A percentile compares a stretch with the other conserved stretches of the same genome.
Evolutionary conservation across 2,329 filamentous ascomycete genomes (phyloP).

Genomic region (Periconia sp.): DNA sequence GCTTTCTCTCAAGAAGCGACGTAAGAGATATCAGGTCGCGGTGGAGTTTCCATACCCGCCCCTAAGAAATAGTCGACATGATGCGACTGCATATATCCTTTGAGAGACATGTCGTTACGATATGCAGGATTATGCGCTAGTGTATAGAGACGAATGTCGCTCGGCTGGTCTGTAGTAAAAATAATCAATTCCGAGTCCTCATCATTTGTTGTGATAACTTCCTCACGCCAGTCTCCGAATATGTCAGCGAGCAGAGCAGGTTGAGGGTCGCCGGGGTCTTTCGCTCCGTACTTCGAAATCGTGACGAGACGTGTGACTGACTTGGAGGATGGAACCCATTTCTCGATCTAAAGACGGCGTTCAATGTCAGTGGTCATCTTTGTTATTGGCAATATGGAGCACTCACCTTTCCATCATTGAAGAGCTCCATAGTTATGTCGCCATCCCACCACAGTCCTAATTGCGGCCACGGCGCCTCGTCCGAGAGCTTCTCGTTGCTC

Average conservation of each 20-base stretch:
- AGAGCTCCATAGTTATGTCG: slow-evolving; percentile 18
- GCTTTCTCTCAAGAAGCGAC: no score
- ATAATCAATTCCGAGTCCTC: slow-evolving; percentile 11
- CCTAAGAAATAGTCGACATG: slow-evolving; percentile 14
- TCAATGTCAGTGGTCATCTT: no score
- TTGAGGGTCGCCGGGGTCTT: no score
- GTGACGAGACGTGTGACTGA: no score
- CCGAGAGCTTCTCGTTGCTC: slow-evolving; percentile 1
- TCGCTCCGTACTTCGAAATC: no score
- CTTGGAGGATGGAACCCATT: slow-evolving; percentile 19
- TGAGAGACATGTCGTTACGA: slow-evolving; percentile 16
- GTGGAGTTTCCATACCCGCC: slow-evolving; percentile 9
- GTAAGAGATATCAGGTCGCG: slow-evolving; percentile 5
- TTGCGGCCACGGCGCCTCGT: slow-evolving; percentile 12
- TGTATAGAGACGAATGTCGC: slow-evolving; percentile 10
- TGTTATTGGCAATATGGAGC: no score
- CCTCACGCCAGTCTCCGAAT: slow-evolving; percentile 18
- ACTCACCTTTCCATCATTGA: slow-evolving; percentile 20
- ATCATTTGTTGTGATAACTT: slow-evolving; percentile 9
- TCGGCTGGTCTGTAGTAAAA: slow-evolving; percentile 12
- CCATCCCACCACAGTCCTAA: slow-evolving; percentile 17
- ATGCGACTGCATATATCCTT: slow-evolving; percentile 15
- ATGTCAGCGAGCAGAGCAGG: slow-evolving; percentile 16
- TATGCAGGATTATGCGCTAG: slow-evolving; percentile 15
- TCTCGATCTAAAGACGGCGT: no score